Conservation (phyloP, 768 basidiomycete genomes). For the Panaeolus cyanescens region DNA sequence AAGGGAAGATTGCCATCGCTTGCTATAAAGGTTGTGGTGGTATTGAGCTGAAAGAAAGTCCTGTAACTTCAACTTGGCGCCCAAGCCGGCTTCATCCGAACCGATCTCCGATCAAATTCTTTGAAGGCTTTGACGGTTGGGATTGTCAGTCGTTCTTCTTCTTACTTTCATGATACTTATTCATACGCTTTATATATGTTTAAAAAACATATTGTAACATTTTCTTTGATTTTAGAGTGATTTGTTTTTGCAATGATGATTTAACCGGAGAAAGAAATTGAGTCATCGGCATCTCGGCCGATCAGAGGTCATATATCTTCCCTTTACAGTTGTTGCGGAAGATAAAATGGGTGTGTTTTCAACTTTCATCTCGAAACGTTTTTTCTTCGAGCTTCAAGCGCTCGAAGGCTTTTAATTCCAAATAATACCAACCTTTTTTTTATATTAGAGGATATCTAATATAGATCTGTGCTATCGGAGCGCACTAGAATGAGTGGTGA, state of each 20-base stretch:
- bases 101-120: neutral
- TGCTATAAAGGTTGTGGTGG: slow-evolving; percentile 5
- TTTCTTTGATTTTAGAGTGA: too few relatives aligned
- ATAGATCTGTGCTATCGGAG: slow-evolving; percentile 3
- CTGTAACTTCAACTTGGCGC: neutral
- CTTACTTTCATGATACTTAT: neutral
- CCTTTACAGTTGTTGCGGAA: neutral
- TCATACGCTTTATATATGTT: neutral
- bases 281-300: slow-evolving; percentile 3
- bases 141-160: neutral
- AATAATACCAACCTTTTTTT: neutral
- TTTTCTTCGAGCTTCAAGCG: neutral
- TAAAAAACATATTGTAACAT: too few relatives aligned
- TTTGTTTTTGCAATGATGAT: neutral
- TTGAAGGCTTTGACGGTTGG: neutral
- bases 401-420: neutral
- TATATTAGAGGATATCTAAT: slow-evolving; percentile 1
- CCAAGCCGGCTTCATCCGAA: slow-evolving; percentile 1
- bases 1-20: slow-evolving; percentile 53
- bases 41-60: neutral
- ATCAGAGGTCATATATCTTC: slow-evolving; percentile 1
- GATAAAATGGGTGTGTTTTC: neutral
- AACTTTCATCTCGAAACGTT: slow-evolving; percentile 1
- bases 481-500: slow-evolving; percentile 31
- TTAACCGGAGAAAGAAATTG: neutral